Base-by-base conservation (phyloP, 2,329 filamentous ascomycete genomes). In the Tolypocladium tropicale region DNA sequence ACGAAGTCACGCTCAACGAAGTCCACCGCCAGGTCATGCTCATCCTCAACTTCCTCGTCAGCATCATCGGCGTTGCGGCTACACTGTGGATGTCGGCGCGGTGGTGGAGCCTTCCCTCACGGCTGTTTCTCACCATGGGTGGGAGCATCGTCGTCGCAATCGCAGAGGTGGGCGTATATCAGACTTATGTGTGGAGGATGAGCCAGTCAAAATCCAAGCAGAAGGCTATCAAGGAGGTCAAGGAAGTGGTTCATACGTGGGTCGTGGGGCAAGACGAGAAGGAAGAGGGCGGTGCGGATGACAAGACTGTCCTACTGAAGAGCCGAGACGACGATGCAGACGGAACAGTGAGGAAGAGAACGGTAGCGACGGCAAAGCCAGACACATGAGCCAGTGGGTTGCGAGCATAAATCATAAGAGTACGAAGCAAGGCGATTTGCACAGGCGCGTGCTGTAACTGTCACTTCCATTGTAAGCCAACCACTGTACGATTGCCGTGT, bases 21-120 rank as follows among this genome's bases (percentile, higher is more conserved):
- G 78, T 94, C 1, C 87, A 93, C 67, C 79, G 88, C n/a, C 90
- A 94, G 65, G 74, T 94, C 56, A 85, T 88, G 46, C 77, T 97
- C 9, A 90, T 97, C 53, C 79, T 95, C 64, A 99, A 97, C 69
- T 90, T 97, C 53, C 74, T 96, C 41, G 78, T 96, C 54, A 95
- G 90, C 53, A 88, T 96, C 54, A 75, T 93, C 3, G 89, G 92
- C 49, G 88, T 88, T 53, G 87, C 84, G 3, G 84, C 80, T 2
- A 89, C 88, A 9, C 79, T 94, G 36, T 94, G 89, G 89, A 78
- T 91, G n/a, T 80, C 81, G 18, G 86, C 86, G 1, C 78, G 84
- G 53, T 89, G 88, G 79, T 93, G 88, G 89, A 85, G 79, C 59
- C 80, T 86, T 1, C 84, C 88, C 0, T 79, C 83, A 48, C 76